Evolutionary conservation across 108 stramenopile species (phyloP), one percentile per base, ranked within the genome.

Genomic region (Cafeteria roenbergensis): DNA sequence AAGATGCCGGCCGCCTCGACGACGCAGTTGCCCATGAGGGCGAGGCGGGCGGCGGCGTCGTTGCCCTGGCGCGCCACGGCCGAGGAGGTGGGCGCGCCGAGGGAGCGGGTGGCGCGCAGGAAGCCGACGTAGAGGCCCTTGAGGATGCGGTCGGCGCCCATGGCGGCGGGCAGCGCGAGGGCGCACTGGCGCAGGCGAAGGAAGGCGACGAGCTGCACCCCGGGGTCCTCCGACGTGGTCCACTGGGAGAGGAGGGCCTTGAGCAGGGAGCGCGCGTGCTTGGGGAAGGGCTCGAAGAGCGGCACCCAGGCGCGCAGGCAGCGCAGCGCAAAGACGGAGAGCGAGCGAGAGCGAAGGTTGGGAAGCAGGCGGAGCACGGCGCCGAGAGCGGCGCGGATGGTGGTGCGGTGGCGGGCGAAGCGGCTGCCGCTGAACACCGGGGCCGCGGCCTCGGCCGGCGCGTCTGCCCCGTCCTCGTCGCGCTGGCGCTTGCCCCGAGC

Each of bases 1-100:
- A 94, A 93, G 28, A 95, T 67, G 63, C 86, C 81, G 78, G 93
- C 93, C 35, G 94, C 69, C 67, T 95, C 93, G 57, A 93, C 92
- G 33, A 98, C 66, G 67, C 92, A 93, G 60, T 90, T 91, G 36
- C 87, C 90, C 88, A 91, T 89, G 61, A 90, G 90, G 20, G 90
- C 87, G 58, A 95, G 66, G 9, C 86, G 86, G 9, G n/a, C n/a
- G n/a, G n/a, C n/a, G n/a, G n/a, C n/a, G n/a, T n/a, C n/a, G n/a
- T n/a, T n/a, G n/a, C n/a, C n/a, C n/a, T n/a, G n/a, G n/a, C n/a
- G n/a, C n/a, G n/a, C n/a, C n/a, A n/a, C n/a, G n/a, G n/a, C n/a
- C n/a, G n/a, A n/a, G n/a, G n/a, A n/a, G n/a, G n/a, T n/a, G n/a
- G n/a, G n/a, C n/a, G n/a, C n/a, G n/a, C n/a, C n/a, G n/a, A n/a